These are phyloP conservation scores for Pseudopyrenochaeta lycopersici DNA, from an alignment of 2,329 filamentous ascomycete genomes.

Conservation along the genomic window DNA sequence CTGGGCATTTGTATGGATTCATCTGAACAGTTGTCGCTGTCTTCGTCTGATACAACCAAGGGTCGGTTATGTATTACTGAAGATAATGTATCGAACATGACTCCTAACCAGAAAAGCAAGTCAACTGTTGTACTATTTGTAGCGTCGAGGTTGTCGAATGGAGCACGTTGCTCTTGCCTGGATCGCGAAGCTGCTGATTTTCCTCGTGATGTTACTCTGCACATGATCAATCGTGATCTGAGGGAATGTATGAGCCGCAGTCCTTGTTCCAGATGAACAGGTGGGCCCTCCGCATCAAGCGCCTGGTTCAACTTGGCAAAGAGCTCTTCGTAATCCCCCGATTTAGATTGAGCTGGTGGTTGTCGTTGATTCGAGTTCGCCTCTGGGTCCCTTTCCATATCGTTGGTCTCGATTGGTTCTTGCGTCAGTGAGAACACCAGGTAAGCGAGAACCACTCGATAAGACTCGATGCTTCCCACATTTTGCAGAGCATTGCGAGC, in stretches of 20 bases:
- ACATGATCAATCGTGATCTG: background rate
- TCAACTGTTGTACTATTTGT: constrained; percentile 59
- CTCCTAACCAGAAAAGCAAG: constrained; percentile 65
- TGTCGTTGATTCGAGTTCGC: too few relatives aligned
- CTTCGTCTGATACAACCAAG: constrained; percentile 56
- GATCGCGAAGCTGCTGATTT: constrained; percentile 16
- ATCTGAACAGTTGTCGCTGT: constrained; percentile 50
- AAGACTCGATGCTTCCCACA: constrained; percentile 51
- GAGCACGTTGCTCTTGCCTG: constrained; percentile 21
- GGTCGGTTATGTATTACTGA: constrained; percentile 62
- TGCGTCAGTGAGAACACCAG: constrained; percentile 56
- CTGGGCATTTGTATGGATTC: constrained; percentile 9
- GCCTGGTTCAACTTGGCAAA: background rate
- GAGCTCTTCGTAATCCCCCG: too few relatives aligned
- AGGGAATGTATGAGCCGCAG: background rate
- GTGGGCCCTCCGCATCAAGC: background rate
- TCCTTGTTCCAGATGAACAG: background rate
- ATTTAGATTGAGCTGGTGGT: background rate
- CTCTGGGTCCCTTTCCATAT: too few relatives aligned
- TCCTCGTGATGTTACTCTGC: constrained; percentile 5
- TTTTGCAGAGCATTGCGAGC: constrained; percentile 49
- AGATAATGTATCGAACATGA: constrained; percentile 68
- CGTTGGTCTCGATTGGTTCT: constrained; percentile 39
- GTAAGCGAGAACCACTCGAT: constrained; percentile 54
- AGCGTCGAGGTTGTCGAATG: constrained; percentile 31